Conservation (phyloP, 1,284 basidiomycete species). For the Papiliotrema laurentii region DNA sequence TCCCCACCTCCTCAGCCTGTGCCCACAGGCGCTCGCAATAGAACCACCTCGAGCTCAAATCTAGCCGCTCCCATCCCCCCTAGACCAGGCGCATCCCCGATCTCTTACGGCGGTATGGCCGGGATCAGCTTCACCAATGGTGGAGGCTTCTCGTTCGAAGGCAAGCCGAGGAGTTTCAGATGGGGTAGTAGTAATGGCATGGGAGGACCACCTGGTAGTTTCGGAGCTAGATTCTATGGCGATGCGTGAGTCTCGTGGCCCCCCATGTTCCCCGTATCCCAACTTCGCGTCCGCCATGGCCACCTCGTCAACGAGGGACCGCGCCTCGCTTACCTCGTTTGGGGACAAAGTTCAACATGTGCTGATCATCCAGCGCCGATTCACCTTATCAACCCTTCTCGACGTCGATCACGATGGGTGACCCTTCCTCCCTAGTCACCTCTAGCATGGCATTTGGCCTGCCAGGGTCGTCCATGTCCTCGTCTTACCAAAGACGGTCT, state of each 20-base stretch:
- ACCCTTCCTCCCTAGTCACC: slow-evolving; percentile 29
- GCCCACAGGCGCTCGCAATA: slow-evolving; percentile 1
- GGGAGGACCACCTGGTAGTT: slow-evolving; percentile 24
- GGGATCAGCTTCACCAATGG: slow-evolving; percentile 42
- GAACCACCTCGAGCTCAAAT: slow-evolving; percentile 1
- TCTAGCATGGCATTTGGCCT: slow-evolving; percentile 33
- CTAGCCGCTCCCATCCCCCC: slow-evolving; percentile 6
- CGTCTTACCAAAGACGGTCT: slow-evolving; percentile 30
- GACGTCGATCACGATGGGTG: slow-evolving; percentile 41
- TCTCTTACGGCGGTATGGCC: slow-evolving; percentile 43
- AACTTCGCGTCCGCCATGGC: not conserved
- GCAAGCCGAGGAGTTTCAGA: slow-evolving; percentile 13
- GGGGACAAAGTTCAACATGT: not conserved
- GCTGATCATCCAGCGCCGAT: slow-evolving; percentile 20
- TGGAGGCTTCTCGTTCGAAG: slow-evolving; percentile 37
- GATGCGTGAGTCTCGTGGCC: slow-evolving; percentile 28
- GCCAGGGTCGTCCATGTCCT: slow-evolving; percentile 7
- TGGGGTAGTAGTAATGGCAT: slow-evolving; percentile 10
- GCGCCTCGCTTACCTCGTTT: not conserved
- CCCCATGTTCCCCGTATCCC: not conserved
- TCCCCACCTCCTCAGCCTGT: slow-evolving; percentile 8
- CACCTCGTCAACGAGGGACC: not conserved
- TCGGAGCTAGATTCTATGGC: slow-evolving; percentile 41
- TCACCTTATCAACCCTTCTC: slow-evolving; percentile 36
- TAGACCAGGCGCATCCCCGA: slow-evolving; percentile 31